phyloP scores from a whole-genome alignment of 768 basidiomycete genomes.

The Suillus variegatus region DNA sequence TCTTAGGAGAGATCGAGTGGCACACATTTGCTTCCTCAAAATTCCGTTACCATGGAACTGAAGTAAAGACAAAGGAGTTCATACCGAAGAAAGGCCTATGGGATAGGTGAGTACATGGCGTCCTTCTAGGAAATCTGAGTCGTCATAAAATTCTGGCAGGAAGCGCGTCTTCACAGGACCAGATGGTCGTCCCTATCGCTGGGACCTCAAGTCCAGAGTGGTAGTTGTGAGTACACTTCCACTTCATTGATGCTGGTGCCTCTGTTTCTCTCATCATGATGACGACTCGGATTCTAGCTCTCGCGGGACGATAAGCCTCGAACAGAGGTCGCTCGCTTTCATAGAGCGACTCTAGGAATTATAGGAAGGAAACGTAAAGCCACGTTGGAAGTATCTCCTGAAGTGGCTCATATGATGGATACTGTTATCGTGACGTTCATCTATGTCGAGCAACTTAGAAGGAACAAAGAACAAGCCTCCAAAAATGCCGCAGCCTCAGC shows the following conservation, averaged over 20 bases:
- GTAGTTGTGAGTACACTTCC: constrained; percentile 1
- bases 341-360: constrained; percentile 13
- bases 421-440: constrained; percentile 16
- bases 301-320: constrained; percentile 19
- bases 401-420: constrained; percentile 13
- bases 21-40: constrained; percentile 29
- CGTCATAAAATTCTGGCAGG: neutral
- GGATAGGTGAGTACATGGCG: constrained; percentile 20
- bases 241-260: neutral
- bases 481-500: neutral
- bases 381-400: constrained; percentile 14
- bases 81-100: constrained; percentile 24
- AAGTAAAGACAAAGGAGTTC: constrained; percentile 27
- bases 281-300: neutral
- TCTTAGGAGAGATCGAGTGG: constrained; percentile 38
- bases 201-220: neutral
- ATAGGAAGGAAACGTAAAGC: constrained; percentile 9
- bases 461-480: neutral
- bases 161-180: constrained; percentile 6
- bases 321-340: constrained; percentile 24
- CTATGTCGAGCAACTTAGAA: constrained; percentile 16
- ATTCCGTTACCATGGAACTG: constrained; percentile 30
- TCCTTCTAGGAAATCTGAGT: neutral
- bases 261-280: neutral
- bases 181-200: constrained; percentile 7